Percentiles rank a stretch among this genome's conserved stretches.
Conservation (phyloP, 495 filamentous ascomycete species). For the Lichenothelia convexa region DNA sequence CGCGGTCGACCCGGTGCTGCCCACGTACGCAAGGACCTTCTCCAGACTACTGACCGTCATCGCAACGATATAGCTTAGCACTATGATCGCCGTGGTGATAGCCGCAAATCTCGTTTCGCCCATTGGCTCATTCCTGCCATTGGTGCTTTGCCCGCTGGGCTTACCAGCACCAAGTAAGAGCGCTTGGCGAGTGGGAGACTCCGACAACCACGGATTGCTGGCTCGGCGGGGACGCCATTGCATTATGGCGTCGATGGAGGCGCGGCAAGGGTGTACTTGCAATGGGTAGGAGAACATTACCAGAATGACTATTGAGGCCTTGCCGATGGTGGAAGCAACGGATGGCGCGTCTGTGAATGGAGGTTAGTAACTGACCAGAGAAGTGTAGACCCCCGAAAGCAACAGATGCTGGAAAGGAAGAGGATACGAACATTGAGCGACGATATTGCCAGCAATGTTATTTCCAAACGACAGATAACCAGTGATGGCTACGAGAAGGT, state of each 20-base stretch:
- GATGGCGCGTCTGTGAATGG: conserved; percentile 60
- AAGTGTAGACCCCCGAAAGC: background rate
- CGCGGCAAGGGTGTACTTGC: conserved; percentile 86
- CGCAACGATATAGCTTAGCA: conserved; percentile 69
- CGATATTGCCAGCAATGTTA: conserved; percentile 74
- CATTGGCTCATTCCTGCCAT: conserved; percentile 35
- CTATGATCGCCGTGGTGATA: conserved; percentile 69
- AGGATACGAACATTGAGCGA: conserved; percentile 56
- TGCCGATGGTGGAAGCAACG: conserved; percentile 71
- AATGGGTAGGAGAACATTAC: conserved; percentile 95
- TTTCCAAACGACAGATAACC: conserved; percentile 91
- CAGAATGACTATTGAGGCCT: conserved; percentile 85
- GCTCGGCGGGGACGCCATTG: conserved; percentile 62
- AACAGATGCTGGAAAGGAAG: too few relatives aligned
- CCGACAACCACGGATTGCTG: conserved; percentile 8
- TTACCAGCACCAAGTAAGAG: conserved; percentile 1
- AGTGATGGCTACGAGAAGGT: conserved; percentile 81
- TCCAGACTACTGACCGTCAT: conserved; percentile 82
- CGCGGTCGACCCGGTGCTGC: conserved; percentile 78
- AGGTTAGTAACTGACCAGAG: background rate
- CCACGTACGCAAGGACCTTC: conserved; percentile 84
- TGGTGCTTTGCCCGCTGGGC: conserved; percentile 4
- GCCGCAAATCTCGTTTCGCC: conserved; percentile 75
- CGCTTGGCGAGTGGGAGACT: conserved; percentile 4
- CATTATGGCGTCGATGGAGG: conserved; percentile 77